Conservation (phyloP, 192 early-diverging fungal genomes). For the Backusella macrospora region DNA sequence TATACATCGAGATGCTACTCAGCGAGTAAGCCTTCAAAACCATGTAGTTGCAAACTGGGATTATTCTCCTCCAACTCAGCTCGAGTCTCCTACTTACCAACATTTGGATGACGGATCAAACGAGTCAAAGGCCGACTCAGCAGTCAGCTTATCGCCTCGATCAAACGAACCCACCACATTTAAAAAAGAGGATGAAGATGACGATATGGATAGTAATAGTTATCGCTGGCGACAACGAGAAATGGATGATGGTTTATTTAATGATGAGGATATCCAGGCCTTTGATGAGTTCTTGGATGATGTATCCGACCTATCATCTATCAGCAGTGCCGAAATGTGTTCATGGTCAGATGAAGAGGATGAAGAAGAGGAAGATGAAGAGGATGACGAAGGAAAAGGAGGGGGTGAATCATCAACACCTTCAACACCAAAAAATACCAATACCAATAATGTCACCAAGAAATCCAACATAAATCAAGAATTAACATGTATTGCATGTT, state of each 20-base stretch:
- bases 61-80: neutral
- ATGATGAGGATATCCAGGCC: neutral
- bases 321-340: conserved; percentile 25
- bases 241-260: conserved; percentile 7
- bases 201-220: neutral
- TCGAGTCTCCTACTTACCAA: neutral
- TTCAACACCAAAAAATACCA: neutral
- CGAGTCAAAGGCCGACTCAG: conserved; percentile 25
- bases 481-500: conserved; percentile 29
- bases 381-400: neutral
- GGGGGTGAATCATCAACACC: neutral
- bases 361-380: conserved; percentile 13
- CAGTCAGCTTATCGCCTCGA: conserved; percentile 20
- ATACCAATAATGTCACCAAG: neutral
- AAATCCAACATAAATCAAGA: conserved; percentile 21
- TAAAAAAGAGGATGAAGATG: conserved; percentile 19
- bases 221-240: conserved; percentile 4
- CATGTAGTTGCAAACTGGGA: neutral
- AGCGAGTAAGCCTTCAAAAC: neutral
- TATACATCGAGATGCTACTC: conserved; percentile 11
- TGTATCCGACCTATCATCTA: conserved; percentile 31
- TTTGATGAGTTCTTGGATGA: conserved; percentile 34
- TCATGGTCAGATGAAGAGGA: conserved; percentile 15
- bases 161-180: neutral
- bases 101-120: conserved; percentile 12